These are phyloP conservation scores for Colletotrichum trifolii DNA, from an alignment of 2,329 filamentous ascomycete species.

Conservation along the genomic window DNA sequence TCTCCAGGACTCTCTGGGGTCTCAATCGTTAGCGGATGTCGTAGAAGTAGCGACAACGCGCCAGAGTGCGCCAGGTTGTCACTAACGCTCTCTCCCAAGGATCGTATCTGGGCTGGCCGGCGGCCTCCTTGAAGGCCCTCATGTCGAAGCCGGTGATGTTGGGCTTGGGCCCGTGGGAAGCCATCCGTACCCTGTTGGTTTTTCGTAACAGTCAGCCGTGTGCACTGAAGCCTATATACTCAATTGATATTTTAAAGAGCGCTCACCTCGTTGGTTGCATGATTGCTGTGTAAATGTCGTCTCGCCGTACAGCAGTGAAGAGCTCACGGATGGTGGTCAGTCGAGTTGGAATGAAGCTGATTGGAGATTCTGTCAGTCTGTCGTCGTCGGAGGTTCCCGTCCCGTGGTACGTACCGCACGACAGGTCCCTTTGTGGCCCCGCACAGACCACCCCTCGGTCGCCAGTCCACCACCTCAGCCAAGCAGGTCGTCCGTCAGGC, in stretches of 20 bases:
- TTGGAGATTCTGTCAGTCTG: conserved; percentile 27
- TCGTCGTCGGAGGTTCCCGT: conserved; percentile 37
- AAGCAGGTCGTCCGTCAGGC: conserved; percentile 34
- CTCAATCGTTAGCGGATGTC: conserved; percentile 29
- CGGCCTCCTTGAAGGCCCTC: conserved; percentile 79
- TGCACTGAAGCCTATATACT: background rate
- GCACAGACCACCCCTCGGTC: conserved; percentile 34
- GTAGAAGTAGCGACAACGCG: background rate
- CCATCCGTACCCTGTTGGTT: conserved; percentile 59
- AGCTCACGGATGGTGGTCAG: conserved; percentile 26
- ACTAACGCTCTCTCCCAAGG: conserved; percentile 75
- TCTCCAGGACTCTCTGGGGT: conserved; percentile 88
- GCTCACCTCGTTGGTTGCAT: conserved; percentile 45
- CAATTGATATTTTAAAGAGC: conserved; percentile 17
- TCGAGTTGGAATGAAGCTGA: conserved; percentile 37
- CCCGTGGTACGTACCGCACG: conserved; percentile 26
- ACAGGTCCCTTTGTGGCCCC: background rate
- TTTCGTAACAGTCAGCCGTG: background rate
- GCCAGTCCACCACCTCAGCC: conserved; percentile 15
- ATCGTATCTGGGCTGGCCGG: conserved; percentile 72
- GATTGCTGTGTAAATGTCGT: conserved; percentile 39
- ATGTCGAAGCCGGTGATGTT: conserved; percentile 95
- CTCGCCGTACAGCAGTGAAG: conserved; percentile 31
- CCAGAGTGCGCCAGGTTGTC: background rate
- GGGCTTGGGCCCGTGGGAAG: conserved; percentile 61